These are phyloP conservation scores for Lentinula aciculospora DNA, from an alignment of 768 basidiomycete genomes.

Conservation along the genomic window DNA sequence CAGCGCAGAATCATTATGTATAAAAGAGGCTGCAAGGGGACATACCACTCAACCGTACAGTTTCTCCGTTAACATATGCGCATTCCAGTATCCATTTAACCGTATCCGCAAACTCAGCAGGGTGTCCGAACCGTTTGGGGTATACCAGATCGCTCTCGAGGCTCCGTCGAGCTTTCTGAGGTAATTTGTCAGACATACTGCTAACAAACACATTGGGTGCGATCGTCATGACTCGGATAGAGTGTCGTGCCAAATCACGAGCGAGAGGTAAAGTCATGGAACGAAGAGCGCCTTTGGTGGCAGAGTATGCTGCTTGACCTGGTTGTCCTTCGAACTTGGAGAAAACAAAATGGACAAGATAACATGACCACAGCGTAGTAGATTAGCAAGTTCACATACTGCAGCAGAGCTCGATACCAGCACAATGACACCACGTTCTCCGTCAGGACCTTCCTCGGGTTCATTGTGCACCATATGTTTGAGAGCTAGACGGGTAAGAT, in stretches of 20 bases:
- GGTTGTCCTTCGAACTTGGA: slow-evolving; percentile 32
- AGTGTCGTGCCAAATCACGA: slow-evolving; percentile 29
- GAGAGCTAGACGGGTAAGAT: slow-evolving; percentile 30
- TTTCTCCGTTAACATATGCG: slow-evolving; percentile 27
- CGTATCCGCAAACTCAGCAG: slow-evolving; percentile 25
- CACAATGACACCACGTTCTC: slow-evolving; percentile 32
- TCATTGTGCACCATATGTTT: slow-evolving; percentile 23
- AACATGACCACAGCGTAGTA: not conserved
- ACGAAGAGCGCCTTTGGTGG: slow-evolving; percentile 31
- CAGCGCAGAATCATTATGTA: too few species aligned
- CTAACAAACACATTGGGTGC: slow-evolving; percentile 32
- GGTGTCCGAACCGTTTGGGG: slow-evolving; percentile 27
- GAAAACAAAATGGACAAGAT: not conserved
- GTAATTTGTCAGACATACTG: slow-evolving; percentile 25
- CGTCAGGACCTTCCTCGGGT: slow-evolving; percentile 19
- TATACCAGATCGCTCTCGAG: slow-evolving; percentile 20
- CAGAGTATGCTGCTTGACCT: slow-evolving; percentile 32
- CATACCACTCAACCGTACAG: slow-evolving; percentile 12
- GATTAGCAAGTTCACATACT: slow-evolving; percentile 10
- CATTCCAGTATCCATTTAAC: slow-evolving; percentile 26
- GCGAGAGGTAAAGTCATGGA: slow-evolving; percentile 35
- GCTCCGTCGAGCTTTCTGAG: slow-evolving; percentile 16
- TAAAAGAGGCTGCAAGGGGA: too few species aligned
- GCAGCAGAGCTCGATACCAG: slow-evolving; percentile 31
- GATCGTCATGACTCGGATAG: slow-evolving; percentile 30